These are phyloP conservation scores for Calonectria hongkongensis DNA, from an alignment of 2,329 filamentous ascomycete genomes.

Conservation along the genomic window DNA sequence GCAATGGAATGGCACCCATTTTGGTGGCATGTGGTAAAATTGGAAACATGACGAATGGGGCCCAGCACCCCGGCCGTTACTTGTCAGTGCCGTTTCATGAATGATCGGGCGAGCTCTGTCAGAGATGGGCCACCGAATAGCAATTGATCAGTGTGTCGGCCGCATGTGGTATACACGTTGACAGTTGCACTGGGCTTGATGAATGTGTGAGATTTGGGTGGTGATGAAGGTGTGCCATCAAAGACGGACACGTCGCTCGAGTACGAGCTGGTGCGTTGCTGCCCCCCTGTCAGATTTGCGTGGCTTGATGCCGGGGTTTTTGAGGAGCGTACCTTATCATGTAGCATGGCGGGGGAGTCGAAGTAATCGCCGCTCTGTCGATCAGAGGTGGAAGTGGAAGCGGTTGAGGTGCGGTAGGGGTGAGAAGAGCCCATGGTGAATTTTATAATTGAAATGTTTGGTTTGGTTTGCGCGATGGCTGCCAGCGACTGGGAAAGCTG, in stretches of 20 bases:
- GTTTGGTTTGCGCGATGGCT: not conserved
- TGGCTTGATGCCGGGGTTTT: not conserved
- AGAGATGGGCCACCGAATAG: constrained; percentile 70
- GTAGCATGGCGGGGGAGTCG: constrained; percentile 49
- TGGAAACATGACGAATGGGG: constrained; percentile 26
- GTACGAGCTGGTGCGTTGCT: constrained; percentile 56
- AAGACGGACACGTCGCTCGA: constrained; percentile 55
- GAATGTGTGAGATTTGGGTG: constrained; percentile 58
- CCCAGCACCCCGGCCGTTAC: not conserved
- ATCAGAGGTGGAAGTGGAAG: constrained; percentile 50
- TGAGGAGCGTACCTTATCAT: constrained; percentile 50
- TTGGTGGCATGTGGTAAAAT: constrained; percentile 25
- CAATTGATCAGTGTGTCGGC: constrained; percentile 72
- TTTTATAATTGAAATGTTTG: constrained; percentile 15
- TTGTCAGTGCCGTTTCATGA: constrained; percentile 60
- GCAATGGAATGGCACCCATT: constrained; percentile 37
- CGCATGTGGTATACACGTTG: constrained; percentile 74
- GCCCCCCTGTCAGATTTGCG: constrained; percentile 46
- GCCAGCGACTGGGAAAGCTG: not conserved
- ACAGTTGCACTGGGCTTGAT: constrained; percentile 63
- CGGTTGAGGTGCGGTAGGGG: constrained; percentile 38
- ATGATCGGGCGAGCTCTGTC: constrained; percentile 64
- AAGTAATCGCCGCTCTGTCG: constrained; percentile 47
- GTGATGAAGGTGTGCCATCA: constrained; percentile 52
- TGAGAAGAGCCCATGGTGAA: constrained; percentile 39